Conservation (phyloP, 441 rosid genomes). For the Jatropha multifida region DNA sequence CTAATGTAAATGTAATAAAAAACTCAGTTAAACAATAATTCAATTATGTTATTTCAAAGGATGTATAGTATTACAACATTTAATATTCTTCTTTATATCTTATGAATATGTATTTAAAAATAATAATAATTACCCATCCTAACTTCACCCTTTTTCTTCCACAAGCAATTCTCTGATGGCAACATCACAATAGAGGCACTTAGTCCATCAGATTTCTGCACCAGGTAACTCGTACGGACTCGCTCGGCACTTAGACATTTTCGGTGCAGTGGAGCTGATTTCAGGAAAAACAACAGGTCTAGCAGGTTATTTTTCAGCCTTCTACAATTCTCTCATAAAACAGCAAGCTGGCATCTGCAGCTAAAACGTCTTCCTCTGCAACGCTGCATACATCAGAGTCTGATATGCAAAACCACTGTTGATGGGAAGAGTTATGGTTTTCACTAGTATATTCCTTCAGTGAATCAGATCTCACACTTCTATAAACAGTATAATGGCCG, state of each 20-base stretch:
- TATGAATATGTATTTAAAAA: not conserved
- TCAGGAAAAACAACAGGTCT: not conserved
- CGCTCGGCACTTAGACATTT: too few species aligned
- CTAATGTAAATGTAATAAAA: too few species aligned
- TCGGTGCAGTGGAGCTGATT: not conserved
- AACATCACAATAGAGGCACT: not conserved
- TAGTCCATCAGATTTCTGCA: not conserved
- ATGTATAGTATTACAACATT: not conserved
- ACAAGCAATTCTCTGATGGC: not conserved
- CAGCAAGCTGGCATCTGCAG: slow-evolving; percentile 85
- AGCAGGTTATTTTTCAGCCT: slow-evolving; percentile 16
- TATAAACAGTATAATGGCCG: slow-evolving; percentile 86
- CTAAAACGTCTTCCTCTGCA: slow-evolving; percentile 66
- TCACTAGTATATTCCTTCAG: slow-evolving; percentile 23
- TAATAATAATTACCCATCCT: not conserved
- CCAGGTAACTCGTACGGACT: not conserved
- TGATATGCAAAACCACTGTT: slow-evolving; percentile 74
- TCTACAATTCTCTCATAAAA: slow-evolving; percentile 64
- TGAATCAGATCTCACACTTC: slow-evolving; percentile 41
- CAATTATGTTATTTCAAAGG: not conserved
- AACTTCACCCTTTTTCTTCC: not conserved
- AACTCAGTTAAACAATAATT: not conserved
- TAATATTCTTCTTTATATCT: not conserved
- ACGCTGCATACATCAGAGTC: slow-evolving; percentile 63
- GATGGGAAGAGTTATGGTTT: slow-evolving; percentile 21